phyloP scores from a whole-genome alignment of 2,329 filamentous ascomycete species.

The Teratosphaeria pseudoeucalypti region DNA sequence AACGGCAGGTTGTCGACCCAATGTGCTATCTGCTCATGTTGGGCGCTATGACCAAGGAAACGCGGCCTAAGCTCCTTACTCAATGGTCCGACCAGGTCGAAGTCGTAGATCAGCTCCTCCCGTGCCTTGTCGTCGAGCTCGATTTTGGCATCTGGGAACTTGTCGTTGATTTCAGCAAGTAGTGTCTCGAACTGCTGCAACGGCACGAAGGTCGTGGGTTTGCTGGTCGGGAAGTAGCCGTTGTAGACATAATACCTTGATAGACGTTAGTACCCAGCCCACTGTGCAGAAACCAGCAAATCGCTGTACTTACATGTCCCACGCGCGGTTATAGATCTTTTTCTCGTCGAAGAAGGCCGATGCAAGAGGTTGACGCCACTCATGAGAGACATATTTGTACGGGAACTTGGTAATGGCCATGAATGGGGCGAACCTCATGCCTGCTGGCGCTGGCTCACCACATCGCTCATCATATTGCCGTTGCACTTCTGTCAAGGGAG shows the following conservation, averaged over 20 bases:
- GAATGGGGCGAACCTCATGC: conserved; percentile 31
- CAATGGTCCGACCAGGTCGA: conserved; percentile 45
- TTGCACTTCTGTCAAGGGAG: not conserved
- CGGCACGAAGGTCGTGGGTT: conserved; percentile 57
- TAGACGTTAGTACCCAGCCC: not conserved
- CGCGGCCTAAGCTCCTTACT: conserved; percentile 54
- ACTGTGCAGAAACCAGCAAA: not conserved
- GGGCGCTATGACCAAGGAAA: conserved; percentile 52
- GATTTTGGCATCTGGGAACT: conserved; percentile 44
- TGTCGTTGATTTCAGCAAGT: conserved; percentile 52
- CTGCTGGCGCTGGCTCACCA: conserved; percentile 25
- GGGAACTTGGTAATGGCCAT: conserved; percentile 47
- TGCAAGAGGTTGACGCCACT: conserved; percentile 36
- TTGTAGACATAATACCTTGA: conserved; percentile 19
- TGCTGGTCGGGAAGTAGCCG: conserved; percentile 21
- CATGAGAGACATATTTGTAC: conserved; percentile 46
- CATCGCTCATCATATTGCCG: conserved; percentile 12
- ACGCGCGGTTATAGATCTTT: conserved; percentile 50
- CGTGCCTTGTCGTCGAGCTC: conserved; percentile 47
- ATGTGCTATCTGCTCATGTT: conserved; percentile 33
- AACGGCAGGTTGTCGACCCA: conserved; percentile 17
- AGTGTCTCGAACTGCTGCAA: conserved; percentile 55
- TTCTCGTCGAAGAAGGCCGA: conserved; percentile 47
- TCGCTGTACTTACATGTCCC: conserved; percentile 60
- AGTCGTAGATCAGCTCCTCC: conserved; percentile 50